A percentile compares a stretch with the other conserved stretches of the same genome.
Conservation (phyloP, 352 stramenopile species). For the Pythium brachiatum region DNA sequence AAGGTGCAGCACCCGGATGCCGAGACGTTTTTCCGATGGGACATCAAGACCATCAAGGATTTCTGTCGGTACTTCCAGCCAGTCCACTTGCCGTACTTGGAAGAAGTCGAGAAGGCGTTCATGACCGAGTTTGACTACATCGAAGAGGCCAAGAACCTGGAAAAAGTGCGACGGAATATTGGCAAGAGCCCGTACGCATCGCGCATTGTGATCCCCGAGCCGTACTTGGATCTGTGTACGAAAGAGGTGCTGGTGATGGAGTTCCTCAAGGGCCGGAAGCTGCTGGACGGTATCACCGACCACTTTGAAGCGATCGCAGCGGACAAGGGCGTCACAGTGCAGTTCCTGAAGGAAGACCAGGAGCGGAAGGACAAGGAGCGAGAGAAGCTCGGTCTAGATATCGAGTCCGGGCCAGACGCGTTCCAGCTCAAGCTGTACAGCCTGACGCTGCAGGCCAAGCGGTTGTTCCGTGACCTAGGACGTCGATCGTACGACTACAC, state of each 20-base stretch:
- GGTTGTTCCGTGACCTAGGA: slow-evolving; percentile 33
- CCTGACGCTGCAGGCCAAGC: slow-evolving; percentile 41
- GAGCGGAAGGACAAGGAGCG: slow-evolving; percentile 66
- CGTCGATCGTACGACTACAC: slow-evolving; percentile 81
- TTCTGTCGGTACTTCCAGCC: slow-evolving; percentile 95
- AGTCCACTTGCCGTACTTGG: slow-evolving; percentile 90
- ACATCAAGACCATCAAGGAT: slow-evolving; percentile 96
- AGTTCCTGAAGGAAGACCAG: slow-evolving; percentile 82
- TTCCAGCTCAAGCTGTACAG: slow-evolving; percentile 56
- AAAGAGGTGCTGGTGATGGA: slow-evolving; percentile 97
- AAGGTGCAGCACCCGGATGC: slow-evolving; percentile 95
- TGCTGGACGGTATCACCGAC: slow-evolving; percentile 87
- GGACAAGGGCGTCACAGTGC: slow-evolving; percentile 81
- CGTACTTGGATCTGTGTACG: slow-evolving; percentile 88
- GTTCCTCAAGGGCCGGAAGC: slow-evolving; percentile 85
- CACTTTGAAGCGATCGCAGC: slow-evolving; percentile 89
- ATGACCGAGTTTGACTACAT: slow-evolving; percentile 98
- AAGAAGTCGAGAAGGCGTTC: slow-evolving; percentile 97
- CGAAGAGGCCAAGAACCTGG: slow-evolving; percentile 90
- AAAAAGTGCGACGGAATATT: slow-evolving; percentile 89
- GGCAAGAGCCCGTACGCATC: slow-evolving; percentile 65
- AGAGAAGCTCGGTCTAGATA: slow-evolving; percentile 56
- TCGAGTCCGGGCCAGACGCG: slow-evolving; percentile 66
- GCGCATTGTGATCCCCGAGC: slow-evolving; percentile 80
- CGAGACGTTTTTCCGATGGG: slow-evolving; percentile 92